Evolutionary conservation across 176 grass and related monocot species (phyloP), one percentile per base, ranked within the genome.

Genomic region (Olyra latifolia): DNA sequence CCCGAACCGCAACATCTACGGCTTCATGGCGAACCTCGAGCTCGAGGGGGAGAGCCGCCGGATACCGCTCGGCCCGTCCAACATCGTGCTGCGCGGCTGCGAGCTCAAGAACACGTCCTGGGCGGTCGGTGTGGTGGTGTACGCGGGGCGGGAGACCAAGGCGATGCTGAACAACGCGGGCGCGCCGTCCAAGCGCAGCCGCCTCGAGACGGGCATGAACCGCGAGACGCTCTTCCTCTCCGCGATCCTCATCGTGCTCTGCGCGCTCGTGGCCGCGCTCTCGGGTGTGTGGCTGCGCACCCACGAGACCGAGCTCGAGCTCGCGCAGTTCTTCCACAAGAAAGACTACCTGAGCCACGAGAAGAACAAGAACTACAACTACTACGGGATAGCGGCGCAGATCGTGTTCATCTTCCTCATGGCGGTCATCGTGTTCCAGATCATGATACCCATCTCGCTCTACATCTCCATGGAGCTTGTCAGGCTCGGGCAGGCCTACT

Each of bases 391-490:
- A 46, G 94, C 82, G 17, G 84, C 88, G 19, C 89, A 97, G 78
- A 82, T 91, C 74, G 86, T 94, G 29, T 92, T 97, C 86, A 80
- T 73, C 69, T 92, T 89, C 75, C 89, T 97, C 52, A 97, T 94
- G 95, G 88, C 95, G 6, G 92, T 97, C n/a, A 97, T 97, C 71
- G 91, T 97, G 52, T 97, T 94, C 83, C 95, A 97, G 75, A 85
- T 97, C 77, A 94, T 97, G 87, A 97, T 97, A 63, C 94, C 94
- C 29, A 97, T 94, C 81, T 94, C 94, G 64, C 89, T 94, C 80
- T 97, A 94, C 80, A 97, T 97, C 69, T 97, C 94, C 29, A 94
- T 97, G 94, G 94, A 97, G 83, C 76, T 97, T 1, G 91, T 90
- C 35, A 82, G 94, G 87, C 92, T 97, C 9, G 94, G 94, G 0